phyloP scores from a whole-genome alignment of 192 early-diverging fungal species.

The Mortierella hygrophila region DNA sequence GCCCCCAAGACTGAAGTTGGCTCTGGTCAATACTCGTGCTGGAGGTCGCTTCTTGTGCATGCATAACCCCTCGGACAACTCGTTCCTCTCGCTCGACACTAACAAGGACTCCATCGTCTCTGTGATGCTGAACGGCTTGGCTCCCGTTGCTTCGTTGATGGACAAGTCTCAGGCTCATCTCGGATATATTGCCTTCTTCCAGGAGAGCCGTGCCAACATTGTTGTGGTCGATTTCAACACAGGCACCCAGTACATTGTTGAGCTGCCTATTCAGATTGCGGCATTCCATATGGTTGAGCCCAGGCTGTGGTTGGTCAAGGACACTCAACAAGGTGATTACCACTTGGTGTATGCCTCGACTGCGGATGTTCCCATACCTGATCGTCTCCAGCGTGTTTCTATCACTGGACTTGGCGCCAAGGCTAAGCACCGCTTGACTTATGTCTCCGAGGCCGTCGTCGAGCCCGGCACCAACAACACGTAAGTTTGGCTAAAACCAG shows the following conservation, averaged over 20 bases:
- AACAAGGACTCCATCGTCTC: slow-evolving; percentile 62
- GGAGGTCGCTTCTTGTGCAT: slow-evolving; percentile 62
- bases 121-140: slow-evolving; percentile 51
- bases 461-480: slow-evolving; percentile 32
- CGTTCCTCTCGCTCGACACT: slow-evolving; percentile 68
- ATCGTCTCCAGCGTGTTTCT: slow-evolving; percentile 39
- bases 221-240: slow-evolving; percentile 70
- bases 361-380: slow-evolving; percentile 24
- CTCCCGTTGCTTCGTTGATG: slow-evolving; percentile 39
- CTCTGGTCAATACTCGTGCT: slow-evolving; percentile 55
- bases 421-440: slow-evolving; percentile 53
- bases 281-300: slow-evolving; percentile 59
- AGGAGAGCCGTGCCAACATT: slow-evolving; percentile 60
- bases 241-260: slow-evolving; percentile 60
- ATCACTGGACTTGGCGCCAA: slow-evolving; percentile 50
- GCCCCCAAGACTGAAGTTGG: slow-evolving; percentile 63
- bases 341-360: slow-evolving; percentile 53
- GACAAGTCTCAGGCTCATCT: slow-evolving; percentile 51
- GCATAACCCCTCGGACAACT: slow-evolving; percentile 72
- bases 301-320: slow-evolving; percentile 62
- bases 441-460: slow-evolving; percentile 31
- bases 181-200: slow-evolving; percentile 64
- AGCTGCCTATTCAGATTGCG: slow-evolving; percentile 60
- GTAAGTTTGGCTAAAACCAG: slow-evolving; percentile 6
- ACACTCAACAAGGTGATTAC: slow-evolving; percentile 54